Base-by-base conservation (phyloP, 805 yeast genomes). In the Teunomyces gatunensis region DNA sequence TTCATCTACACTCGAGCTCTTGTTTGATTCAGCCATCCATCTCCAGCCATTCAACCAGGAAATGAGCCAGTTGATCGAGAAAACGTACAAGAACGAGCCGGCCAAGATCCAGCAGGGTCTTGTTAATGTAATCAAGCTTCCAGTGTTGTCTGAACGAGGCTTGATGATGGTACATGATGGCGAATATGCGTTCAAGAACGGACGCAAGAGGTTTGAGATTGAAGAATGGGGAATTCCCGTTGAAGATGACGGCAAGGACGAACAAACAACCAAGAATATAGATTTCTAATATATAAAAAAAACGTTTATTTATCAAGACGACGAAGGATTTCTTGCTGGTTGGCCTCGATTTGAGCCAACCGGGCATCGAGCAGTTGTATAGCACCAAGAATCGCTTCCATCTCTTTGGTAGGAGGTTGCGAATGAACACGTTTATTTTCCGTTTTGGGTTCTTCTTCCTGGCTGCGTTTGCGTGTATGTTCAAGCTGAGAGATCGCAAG, bases 141-240 rank as follows among this genome's bases (percentile, higher is more conserved):
- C 96, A 0, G 73, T 79, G 1, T 67, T 89, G 30, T 81, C 89
- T 47, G 90, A 84, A 42, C 64, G 83, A 18, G 98, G 99, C 0
- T 74, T 81, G 56, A 91, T 90, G 96, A 80, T 81, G 53, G 78
- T 81, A 1, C 79, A 82, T 47, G 74, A 75, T 48, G 84, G 87
- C 49, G 97, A 91, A 65, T 85, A 80, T 64, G 89, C 96, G 4
- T 92, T 91, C 69, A 84, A 84, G 60, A 88, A 89, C 54, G 92
- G 96, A 11, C 78, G 87, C 52, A 81, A 83, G 64, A 83, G 79
- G 57, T 89, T 92, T 61, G 96, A 88, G 58, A 85, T 94, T 45
- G 92, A 88, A 54, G 89, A 84, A 58, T 94, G 97, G 96, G 89
- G 96, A n/a, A 94, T 94, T 44, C 98, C 99, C 0, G 96, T 92